Evolutionary conservation across 2,329 filamentous ascomycete genomes (phyloP), one percentile per base, ranked within the genome.

Genomic region (Periconia sp.): DNA sequence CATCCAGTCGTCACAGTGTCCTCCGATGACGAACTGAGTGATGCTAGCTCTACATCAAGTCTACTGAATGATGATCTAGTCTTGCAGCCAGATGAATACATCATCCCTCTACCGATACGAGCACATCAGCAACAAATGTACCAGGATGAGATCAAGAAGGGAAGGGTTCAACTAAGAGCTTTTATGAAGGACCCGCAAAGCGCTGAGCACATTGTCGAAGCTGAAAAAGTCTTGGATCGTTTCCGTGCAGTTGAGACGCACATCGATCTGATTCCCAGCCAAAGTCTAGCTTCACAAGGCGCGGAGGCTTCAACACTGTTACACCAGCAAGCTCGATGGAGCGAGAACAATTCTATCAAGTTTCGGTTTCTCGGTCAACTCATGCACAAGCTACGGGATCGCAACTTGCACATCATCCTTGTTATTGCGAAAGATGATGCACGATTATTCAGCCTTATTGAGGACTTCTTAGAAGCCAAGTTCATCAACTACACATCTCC

Each of bases 91-190:
- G 46, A 58, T n/a, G 66, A 70, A 25, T 63, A 59, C 32, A 59
- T 69, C 16, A 59, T 70, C 16, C 61, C 66, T 4, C 51, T 70
- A 4, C 54, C 53, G 11, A 61, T 68, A 12, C 55, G 65, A 21
- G 63, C 60, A 13, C 51, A 64, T n/a, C 65, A 70, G 36, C 49
- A 46, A 9, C 51, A 52, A 17, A 51, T 48, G 16, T 69, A 68
- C 29, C 33, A 33, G 5, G 41, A 52, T 9, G 37, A 54, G 12
- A 48, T 66, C 22, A 45, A 48, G 21, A 43, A 48, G 2, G 51
- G 59, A 19, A 42, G 46, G 15, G 57, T 54, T 4, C 13, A 59
- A 2, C 28, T 69, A 5, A 45, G 57, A 5, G 29, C 35, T 1
- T 59, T 62, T 21, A 23, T 60, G 0, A 38, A 44, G 3, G 36